Base-by-base conservation (phyloP, 176 grass and related monocot species). In the Carex kokanica region DNA sequence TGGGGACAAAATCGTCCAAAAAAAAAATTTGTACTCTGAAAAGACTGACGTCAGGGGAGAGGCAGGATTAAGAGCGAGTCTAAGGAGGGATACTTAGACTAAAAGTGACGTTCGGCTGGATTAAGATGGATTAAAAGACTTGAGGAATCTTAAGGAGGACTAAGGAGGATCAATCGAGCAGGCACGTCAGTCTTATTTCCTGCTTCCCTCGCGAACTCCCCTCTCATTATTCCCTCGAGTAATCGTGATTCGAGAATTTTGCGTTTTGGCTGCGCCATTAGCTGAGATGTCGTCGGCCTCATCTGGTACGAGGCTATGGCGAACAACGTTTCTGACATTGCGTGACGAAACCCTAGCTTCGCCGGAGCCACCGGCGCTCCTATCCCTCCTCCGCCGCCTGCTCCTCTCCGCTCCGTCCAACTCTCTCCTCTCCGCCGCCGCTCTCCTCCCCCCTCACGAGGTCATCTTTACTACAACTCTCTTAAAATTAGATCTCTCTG, bases 271-370 rank as follows among this genome's bases (percentile, higher is more conserved):
- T 75, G 43, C 47, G 47, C 47, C 45, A 25, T 55, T 53, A 75
- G 10, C 23, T 75, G 72, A 79, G 77, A 88, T 69, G 92, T 85
- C 78, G 29, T 47, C 86, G 84, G 87, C 65, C 38, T 86, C 88
- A 14, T 53, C 88, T 49, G 87, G 84, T 51, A 73, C 86, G 71
- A 84, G 88, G 45, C 83, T 80, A 17, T 98, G 95, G 95, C 88
- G 95, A 56, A 98, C 90, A 2, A 88, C 88, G 16, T 85, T 98
- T 49, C 92, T 98, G 65, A 98, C 95, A 63, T 86, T 98, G 73
- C 90, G 92, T 41, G 95, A 98, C 79, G 95, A 98, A 88, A 92
- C 92, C 12, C 70, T 98, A 49, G 83, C 88, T 40, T 87, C 85
- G 15, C 87, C 95, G 7, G 63, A 87, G 11, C 87, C 90, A 1